These are phyloP conservation scores for Dendrobium officinale DNA, from an alignment of 106 monocot genomes.

Conservation along the genomic window DNA sequence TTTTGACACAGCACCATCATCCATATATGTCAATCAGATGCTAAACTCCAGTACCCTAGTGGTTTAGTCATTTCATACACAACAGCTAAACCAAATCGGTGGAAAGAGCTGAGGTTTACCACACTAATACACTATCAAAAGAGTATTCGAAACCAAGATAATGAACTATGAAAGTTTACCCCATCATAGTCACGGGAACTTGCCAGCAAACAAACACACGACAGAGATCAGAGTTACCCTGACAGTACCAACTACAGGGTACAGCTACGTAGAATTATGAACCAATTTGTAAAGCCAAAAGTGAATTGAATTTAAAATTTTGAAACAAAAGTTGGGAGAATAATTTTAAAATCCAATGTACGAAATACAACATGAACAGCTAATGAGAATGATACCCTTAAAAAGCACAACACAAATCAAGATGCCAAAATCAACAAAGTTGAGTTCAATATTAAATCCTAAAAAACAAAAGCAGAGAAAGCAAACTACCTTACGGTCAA, in stretches of 20 bases:
- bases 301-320: not conserved
- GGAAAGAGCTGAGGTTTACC: not conserved
- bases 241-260: not conserved
- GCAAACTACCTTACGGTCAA: slow-evolving; percentile 49
- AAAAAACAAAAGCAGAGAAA: not conserved
- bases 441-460: not conserved
- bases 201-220: not conserved
- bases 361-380: too few species aligned
- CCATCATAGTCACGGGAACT: not conserved
- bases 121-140: not conserved
- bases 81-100: not conserved
- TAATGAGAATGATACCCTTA: not conserved
- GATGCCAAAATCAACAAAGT: not conserved
- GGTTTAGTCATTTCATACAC: not conserved
- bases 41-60: not conserved
- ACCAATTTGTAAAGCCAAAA: not conserved
- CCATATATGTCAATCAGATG: too few species aligned
- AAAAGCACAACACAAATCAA: not conserved
- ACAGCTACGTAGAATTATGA: not conserved
- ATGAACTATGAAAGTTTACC: not conserved
- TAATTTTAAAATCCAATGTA: not conserved
- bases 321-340: not conserved
- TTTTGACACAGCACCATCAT: too few species aligned
- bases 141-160: not conserved
- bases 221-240: not conserved